A percentile compares a stretch with the other conserved stretches of the same genome.
phyloP scores from a whole-genome alignment of 1,284 basidiomycete genomes.

The Sphaerobolus stellatus region DNA sequence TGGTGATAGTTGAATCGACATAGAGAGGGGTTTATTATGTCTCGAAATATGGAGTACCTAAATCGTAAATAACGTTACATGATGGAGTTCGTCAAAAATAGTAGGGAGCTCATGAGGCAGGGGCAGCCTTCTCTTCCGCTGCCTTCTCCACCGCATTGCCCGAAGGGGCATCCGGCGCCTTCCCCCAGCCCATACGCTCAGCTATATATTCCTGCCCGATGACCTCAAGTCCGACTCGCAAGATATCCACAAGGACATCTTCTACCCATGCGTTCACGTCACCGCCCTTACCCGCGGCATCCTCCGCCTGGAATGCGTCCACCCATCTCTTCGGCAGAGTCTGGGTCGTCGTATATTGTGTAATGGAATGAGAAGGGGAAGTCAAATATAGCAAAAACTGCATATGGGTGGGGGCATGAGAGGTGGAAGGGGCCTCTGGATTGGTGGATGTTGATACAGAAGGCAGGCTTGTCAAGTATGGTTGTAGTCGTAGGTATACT shows the following conservation, averaged over 20 bases:
- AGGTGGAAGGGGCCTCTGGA: conserved; percentile 21
- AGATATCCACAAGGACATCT: conserved; percentile 82
- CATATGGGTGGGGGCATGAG: conserved; percentile 51
- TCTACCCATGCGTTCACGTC: conserved; percentile 96
- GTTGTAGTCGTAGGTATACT: conserved; percentile 92
- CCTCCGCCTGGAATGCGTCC: conserved; percentile 55
- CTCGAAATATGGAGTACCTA: background rate
- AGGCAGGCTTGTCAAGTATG: conserved; percentile 65
- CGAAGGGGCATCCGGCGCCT: conserved; percentile 10
- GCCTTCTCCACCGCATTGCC: background rate
- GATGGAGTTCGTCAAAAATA: background rate
- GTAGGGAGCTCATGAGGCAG: background rate
- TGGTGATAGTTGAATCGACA: conserved; percentile 6
- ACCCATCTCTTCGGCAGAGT: conserved; percentile 80
- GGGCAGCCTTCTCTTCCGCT: background rate
- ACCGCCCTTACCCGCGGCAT: background rate
- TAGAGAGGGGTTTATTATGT: background rate
- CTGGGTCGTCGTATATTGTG: conserved; percentile 78
- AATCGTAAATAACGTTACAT: too few relatives aligned
- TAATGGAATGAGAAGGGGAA: conserved; percentile 79
- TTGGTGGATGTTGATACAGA: conserved; percentile 25
- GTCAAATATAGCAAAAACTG: conserved; percentile 84
- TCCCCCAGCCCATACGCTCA: conserved; percentile 74
- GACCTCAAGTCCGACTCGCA: conserved; percentile 80
- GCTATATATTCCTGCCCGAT: conserved; percentile 87